Conservation (phyloP, 2,329 filamentous ascomycete genomes). For the Exophiala sp. region DNA sequence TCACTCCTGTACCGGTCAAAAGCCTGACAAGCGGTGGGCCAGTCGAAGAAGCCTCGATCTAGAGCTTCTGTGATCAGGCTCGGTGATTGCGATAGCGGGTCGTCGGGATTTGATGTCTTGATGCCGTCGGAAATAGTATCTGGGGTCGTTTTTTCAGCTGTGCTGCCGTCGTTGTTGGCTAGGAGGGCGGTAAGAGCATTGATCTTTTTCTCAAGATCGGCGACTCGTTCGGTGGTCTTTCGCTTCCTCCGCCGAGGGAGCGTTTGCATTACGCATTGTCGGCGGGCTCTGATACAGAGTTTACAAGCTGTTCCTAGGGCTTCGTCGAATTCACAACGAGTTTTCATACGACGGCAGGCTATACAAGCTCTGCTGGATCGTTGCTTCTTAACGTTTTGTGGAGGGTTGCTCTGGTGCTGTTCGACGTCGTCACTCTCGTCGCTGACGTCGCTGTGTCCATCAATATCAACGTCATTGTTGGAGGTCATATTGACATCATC, state of each 20-base stretch:
- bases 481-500: too few relatives aligned
- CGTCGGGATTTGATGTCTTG: not conserved
- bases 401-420: slow-evolving; percentile 4
- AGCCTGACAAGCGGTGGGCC: slow-evolving; percentile 49
- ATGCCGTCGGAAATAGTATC: not conserved
- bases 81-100: not conserved
- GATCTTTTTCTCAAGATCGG: slow-evolving; percentile 88
- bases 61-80: slow-evolving; percentile 44
- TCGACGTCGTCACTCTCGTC: slow-evolving; percentile 22
- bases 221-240: slow-evolving; percentile 82
- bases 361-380: slow-evolving; percentile 60
- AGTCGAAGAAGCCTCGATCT: slow-evolving; percentile 49
- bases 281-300: slow-evolving; percentile 73
- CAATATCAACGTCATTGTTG: too few relatives aligned
- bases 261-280: slow-evolving; percentile 75
- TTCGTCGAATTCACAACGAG: slow-evolving; percentile 75
- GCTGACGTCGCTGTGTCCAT: slow-evolving; percentile 15
- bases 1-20: slow-evolving; percentile 55
- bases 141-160: slow-evolving; percentile 9
- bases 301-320: slow-evolving; percentile 62
- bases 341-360: slow-evolving; percentile 72
- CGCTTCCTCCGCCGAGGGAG: slow-evolving; percentile 72
- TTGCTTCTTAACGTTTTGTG: slow-evolving; percentile 6
- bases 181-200: slow-evolving; percentile 79
- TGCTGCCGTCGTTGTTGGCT: slow-evolving; percentile 49